Conservation (phyloP, 2,329 filamentous ascomycete genomes). For the Teratosphaeria zuluensis region DNA sequence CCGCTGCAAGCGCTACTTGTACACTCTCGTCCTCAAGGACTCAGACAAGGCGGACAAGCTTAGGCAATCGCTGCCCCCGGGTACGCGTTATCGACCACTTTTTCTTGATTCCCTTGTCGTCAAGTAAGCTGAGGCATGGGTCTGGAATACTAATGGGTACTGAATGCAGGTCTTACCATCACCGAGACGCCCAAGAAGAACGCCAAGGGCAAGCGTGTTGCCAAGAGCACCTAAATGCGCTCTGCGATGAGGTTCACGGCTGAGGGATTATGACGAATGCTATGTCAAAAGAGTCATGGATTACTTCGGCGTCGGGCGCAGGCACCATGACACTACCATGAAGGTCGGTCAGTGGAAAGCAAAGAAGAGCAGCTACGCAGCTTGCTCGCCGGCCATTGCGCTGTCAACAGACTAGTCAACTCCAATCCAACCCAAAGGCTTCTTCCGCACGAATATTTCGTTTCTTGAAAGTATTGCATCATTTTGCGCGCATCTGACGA, state of each 20-base stretch:
- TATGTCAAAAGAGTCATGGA: background rate
- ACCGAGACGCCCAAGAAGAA: conserved; percentile 56
- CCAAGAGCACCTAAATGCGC: conserved; percentile 18
- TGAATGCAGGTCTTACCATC: conserved; percentile 45
- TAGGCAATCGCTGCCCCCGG: conserved; percentile 95
- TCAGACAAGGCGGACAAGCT: conserved; percentile 99
- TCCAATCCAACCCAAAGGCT: background rate
- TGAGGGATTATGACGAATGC: background rate
- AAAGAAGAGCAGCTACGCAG: background rate
- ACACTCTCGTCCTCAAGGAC: conserved; percentile 98
- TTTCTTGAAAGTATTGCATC: background rate
- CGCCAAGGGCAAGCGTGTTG: conserved; percentile 42
- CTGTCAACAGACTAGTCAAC: background rate
- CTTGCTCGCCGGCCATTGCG: background rate
- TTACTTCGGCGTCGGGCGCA: background rate
- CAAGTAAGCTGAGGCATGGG: background rate
- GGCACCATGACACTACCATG: background rate
- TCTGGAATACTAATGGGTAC: background rate
- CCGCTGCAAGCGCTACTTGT: conserved; percentile 83
- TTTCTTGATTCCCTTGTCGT: background rate
- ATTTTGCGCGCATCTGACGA: no score
- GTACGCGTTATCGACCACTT: conserved; percentile 49
- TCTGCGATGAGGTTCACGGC: background rate
- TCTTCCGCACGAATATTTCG: background rate
- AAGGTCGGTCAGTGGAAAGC: background rate